Evolutionary conservation across 768 basidiomycete species (phyloP).

Genomic region (Stropharia rugosoannulata): DNA sequence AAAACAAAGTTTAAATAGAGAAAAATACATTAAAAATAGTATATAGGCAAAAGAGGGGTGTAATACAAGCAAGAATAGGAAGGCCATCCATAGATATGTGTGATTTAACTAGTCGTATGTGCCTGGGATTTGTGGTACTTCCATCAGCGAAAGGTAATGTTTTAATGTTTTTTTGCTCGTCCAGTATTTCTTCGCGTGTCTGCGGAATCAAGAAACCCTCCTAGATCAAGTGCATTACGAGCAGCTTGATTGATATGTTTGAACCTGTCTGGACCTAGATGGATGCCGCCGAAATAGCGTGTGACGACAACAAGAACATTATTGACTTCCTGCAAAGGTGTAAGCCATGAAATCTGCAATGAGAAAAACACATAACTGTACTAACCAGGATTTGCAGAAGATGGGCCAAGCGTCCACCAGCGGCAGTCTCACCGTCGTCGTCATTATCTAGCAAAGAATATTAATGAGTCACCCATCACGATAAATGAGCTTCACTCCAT

Average conservation of each 20-base stretch:
- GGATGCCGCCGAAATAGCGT: slow-evolving; percentile 91
- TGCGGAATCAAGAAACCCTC: slow-evolving; percentile 73
- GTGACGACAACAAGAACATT: slow-evolving; percentile 91
- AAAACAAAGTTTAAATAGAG: not conserved
- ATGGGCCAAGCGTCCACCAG: slow-evolving; percentile 88
- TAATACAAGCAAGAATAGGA: not conserved
- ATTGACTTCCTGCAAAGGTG: slow-evolving; percentile 58
- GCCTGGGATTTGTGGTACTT: too few species aligned
- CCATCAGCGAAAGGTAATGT: too few species aligned
- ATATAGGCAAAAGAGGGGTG: not conserved
- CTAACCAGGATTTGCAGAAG: slow-evolving; percentile 83
- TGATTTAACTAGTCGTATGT: too few species aligned
- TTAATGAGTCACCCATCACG: not conserved
- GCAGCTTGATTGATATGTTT: slow-evolving; percentile 97
- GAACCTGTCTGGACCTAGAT: slow-evolving; percentile 85
- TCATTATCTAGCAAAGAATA: slow-evolving; percentile 68
- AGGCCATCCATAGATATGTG: too few species aligned
- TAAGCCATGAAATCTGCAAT: not conserved
- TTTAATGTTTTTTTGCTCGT: slow-evolving; percentile 23
- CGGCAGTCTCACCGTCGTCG: slow-evolving; percentile 93
- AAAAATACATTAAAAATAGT: not conserved
- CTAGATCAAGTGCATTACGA: slow-evolving; percentile 83
- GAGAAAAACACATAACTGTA: not conserved
- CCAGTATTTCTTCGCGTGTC: slow-evolving; percentile 29
- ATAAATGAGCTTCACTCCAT: not conserved